Percentiles rank a stretch among this genome's conserved stretches.
Evolutionary conservation across 345 rosid genomes (phyloP).

Genomic region (Anastatica hierochuntica): DNA sequence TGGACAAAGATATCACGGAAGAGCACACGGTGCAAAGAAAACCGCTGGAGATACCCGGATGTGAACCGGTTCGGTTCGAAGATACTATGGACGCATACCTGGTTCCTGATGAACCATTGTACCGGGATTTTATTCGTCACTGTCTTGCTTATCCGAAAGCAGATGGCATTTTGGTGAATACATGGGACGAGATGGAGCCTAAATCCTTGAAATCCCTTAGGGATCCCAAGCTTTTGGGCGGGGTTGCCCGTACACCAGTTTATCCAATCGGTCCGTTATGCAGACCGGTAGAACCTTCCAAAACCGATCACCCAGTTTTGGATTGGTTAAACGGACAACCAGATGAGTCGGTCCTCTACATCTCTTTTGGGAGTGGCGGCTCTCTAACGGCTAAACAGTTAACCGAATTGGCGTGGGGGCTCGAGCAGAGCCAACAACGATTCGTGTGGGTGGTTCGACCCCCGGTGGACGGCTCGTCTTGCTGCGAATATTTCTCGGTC

Average conservation of each 20-base stretch:
- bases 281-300: conserved; percentile 4
- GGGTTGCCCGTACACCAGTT: conserved; percentile 24
- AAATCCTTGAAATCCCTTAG: conserved; percentile 18
- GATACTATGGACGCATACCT: conserved; percentile 33
- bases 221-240: conserved; percentile 25
- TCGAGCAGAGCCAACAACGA: conserved; percentile 49
- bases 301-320: neutral
- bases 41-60: conserved; percentile 43
- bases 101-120: conserved; percentile 16
- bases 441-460: too few relatives aligned
- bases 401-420: conserved; percentile 59
- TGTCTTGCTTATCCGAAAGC: conserved; percentile 29
- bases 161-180: conserved; percentile 49
- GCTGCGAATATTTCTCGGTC: conserved; percentile 23
- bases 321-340: conserved; percentile 51
- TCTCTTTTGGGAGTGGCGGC: conserved; percentile 70
- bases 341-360: conserved; percentile 40
- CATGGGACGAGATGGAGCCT: conserved; percentile 39
- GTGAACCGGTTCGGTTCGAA: conserved; percentile 34
- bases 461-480: conserved; percentile 17
- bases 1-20: conserved; percentile 21
- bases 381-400: conserved; percentile 37
- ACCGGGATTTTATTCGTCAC: conserved; percentile 7
- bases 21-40: conserved; percentile 13
- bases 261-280: conserved; percentile 46